These are phyloP conservation scores for Dioscorea zingiberensis DNA, from an alignment of 106 monocot species.

Conservation along the genomic window DNA sequence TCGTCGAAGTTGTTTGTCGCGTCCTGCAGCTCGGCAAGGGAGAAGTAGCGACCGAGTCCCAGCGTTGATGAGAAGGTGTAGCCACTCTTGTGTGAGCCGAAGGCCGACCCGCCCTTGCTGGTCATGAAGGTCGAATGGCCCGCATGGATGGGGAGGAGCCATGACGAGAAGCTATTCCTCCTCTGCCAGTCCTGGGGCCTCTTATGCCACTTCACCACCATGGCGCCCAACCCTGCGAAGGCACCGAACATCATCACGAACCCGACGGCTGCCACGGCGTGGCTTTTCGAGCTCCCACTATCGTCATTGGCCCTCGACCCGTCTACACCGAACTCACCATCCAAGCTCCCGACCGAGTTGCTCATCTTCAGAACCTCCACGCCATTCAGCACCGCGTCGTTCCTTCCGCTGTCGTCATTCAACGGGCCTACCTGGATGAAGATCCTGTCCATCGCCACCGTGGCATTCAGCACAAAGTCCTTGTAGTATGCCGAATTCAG, in stretches of 20 bases:
- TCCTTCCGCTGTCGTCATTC: constrained; percentile 7
- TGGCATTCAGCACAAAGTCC: constrained; percentile 27
- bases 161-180: constrained; percentile 33
- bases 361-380: constrained; percentile 39
- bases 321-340: constrained; percentile 32
- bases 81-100: constrained; percentile 21
- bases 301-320: background rate
- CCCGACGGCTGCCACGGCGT: constrained; percentile 17
- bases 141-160: constrained; percentile 34
- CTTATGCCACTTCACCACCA: constrained; percentile 29
- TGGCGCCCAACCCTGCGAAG: constrained; percentile 23
- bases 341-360: constrained; percentile 38
- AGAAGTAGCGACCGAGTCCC: constrained; percentile 27
- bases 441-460: constrained; percentile 6
- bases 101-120: constrained; percentile 10
- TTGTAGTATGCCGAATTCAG: constrained; percentile 23
- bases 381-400: constrained; percentile 34
- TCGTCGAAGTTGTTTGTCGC: constrained; percentile 33
- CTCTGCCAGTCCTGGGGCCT: constrained; percentile 33
- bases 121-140: constrained; percentile 20
- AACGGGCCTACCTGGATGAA: constrained; percentile 28
- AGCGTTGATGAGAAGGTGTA: constrained; percentile 26
- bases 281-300: constrained; percentile 4
- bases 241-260: constrained; percentile 32
- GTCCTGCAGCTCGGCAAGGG: constrained; percentile 28